Evolutionary conservation across 768 basidiomycete genomes (phyloP).

Genomic region (Kwoniella dendrophila): DNA sequence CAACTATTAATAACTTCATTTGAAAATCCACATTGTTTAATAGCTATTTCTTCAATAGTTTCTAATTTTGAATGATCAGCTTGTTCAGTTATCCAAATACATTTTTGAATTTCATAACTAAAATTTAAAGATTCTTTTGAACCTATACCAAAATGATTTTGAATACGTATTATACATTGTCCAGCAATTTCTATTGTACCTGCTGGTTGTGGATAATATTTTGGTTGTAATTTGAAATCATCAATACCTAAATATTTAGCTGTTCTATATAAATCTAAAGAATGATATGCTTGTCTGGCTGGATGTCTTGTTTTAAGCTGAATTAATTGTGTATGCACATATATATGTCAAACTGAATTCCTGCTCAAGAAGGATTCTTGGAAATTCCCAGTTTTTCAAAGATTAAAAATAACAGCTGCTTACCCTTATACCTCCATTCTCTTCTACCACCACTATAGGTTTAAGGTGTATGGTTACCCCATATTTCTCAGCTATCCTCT

Average conservation of each 20-base stretch:
- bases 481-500: constrained; percentile 31
- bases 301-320: constrained; percentile 40
- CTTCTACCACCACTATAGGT: constrained; percentile 41
- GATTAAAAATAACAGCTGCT: constrained; percentile 1
- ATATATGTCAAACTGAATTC: no score
- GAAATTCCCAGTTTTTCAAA: no score
- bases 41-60: constrained; percentile 24
- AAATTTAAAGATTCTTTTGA: constrained; percentile 27
- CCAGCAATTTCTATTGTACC: constrained; percentile 34
- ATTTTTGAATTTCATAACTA: constrained; percentile 36
- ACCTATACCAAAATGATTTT: constrained; percentile 30
- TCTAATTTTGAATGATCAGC: constrained; percentile 34
- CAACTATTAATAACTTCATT: constrained; percentile 24
- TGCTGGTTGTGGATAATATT: constrained; percentile 35
- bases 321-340: constrained; percentile 1
- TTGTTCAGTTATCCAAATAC: constrained; percentile 44
- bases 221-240: constrained; percentile 31
- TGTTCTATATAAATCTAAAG: constrained; percentile 37
- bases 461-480: constrained; percentile 35
- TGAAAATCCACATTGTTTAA: constrained; percentile 22
- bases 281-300: constrained; percentile 44
- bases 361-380: no score
- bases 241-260: constrained; percentile 23
- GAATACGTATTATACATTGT: constrained; percentile 41
- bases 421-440: constrained; percentile 45